Percentiles rank a stretch among this genome's conserved stretches.
These are phyloP conservation scores for Aspergillus pseudotamarii DNA, from an alignment of 2,329 filamentous ascomycete species.

Conservation along the genomic window DNA sequence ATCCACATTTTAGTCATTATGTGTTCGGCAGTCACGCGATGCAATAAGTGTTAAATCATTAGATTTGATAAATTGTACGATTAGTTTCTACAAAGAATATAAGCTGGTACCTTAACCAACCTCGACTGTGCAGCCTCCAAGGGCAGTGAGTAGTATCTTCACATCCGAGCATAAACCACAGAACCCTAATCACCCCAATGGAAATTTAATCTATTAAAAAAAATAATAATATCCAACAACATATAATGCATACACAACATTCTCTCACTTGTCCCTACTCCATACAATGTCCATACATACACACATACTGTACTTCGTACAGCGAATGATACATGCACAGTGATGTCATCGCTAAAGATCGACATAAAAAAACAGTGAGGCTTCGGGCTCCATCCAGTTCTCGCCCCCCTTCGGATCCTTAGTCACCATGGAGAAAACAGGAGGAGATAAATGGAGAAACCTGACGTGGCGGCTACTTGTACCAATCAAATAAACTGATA, in stretches of 20 bases:
- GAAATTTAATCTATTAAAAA: neutral
- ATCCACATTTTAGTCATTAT: too few species aligned
- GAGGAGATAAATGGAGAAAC: neutral
- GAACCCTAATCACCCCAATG: neutral
- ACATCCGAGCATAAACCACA: neutral
- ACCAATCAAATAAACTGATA: neutral
- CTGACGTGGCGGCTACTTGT: neutral
- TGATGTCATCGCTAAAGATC: neutral
- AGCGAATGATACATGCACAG: neutral
- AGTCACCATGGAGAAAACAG: neutral
- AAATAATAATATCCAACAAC: neutral
- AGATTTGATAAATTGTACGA: too few species aligned
- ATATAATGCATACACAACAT: neutral
- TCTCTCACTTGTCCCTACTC: neutral
- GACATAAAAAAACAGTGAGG: neutral
- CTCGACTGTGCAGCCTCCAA: too few species aligned
- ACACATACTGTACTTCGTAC: neutral
- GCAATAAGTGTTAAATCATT: too few species aligned
- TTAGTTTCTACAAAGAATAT: too few species aligned
- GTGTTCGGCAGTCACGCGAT: too few species aligned
- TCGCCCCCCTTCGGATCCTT: neutral
- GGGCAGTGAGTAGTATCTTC: too few species aligned
- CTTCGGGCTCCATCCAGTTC: neutral
- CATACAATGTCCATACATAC: neutral
- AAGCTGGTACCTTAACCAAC: too few species aligned